phyloP scores from a whole-genome alignment of 2,329 filamentous ascomycete genomes.

The Talaromyces sp. region DNA sequence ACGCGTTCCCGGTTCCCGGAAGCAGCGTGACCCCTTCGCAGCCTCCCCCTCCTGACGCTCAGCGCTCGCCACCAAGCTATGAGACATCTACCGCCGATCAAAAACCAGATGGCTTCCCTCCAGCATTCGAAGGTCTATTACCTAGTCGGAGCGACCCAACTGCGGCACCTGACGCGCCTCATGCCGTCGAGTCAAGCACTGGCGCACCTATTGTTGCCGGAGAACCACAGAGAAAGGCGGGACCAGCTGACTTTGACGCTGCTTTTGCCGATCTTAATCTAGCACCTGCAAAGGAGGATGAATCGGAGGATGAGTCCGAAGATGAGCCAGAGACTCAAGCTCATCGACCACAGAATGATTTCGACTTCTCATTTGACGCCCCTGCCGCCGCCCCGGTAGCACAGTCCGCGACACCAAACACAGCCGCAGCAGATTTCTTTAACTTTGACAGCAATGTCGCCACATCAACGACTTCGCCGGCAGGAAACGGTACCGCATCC shows the following conservation, averaged over 20 bases:
- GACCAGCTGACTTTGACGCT: constrained; percentile 45
- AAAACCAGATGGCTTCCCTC: constrained; percentile 30
- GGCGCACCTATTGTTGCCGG: constrained; percentile 38
- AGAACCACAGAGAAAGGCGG: constrained; percentile 33
- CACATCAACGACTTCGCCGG: constrained; percentile 39
- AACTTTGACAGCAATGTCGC: constrained; percentile 33
- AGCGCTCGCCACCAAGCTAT: constrained; percentile 54
- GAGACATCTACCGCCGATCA: constrained; percentile 26
- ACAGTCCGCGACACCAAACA: constrained; percentile 21
- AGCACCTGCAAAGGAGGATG: constrained; percentile 44
- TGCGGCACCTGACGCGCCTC: constrained; percentile 35
- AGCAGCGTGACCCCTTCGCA: constrained; percentile 32
- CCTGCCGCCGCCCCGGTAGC: constrained; percentile 24
- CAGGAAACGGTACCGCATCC: constrained; percentile 37
- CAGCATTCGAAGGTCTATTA: constrained; percentile 40
- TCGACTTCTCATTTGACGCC: constrained; percentile 48
- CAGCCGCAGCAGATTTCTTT: constrained; percentile 38
- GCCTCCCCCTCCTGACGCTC: constrained; percentile 53
- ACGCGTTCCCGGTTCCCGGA: constrained; percentile 40
- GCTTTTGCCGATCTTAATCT: constrained; percentile 45
- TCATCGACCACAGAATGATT: constrained; percentile 37
- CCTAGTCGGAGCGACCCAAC: constrained; percentile 42
- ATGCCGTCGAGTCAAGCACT: constrained; percentile 37
- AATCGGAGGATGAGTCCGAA: constrained; percentile 59
- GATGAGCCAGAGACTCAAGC: constrained; percentile 27